These are phyloP conservation scores for Boletus rubroflammeus DNA, from an alignment of 768 basidiomycete species.

Conservation along the genomic window DNA sequence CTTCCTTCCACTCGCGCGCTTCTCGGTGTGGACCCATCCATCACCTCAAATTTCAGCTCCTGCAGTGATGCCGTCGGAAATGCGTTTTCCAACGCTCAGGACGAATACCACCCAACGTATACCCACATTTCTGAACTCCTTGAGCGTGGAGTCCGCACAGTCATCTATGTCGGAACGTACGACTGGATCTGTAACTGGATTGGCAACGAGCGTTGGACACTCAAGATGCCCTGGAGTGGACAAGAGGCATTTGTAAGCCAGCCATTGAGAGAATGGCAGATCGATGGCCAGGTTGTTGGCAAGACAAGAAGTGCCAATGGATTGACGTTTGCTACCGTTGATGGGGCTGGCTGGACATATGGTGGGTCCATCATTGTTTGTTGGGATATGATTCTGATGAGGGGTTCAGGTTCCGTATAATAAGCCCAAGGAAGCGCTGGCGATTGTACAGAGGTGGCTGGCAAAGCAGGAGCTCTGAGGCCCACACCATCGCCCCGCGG, in stretches of 20 bases:
- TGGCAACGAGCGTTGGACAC: slow-evolving; percentile 74
- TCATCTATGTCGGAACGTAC: slow-evolving; percentile 73
- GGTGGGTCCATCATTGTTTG: slow-evolving; percentile 36
- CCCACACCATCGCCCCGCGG: too few species aligned
- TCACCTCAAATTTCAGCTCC: slow-evolving; percentile 38
- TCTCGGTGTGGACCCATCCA: slow-evolving; percentile 59
- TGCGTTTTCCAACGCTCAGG: slow-evolving; percentile 47
- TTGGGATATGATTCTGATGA: slow-evolving; percentile 2
- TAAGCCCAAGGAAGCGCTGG: slow-evolving; percentile 53
- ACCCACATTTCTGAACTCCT: slow-evolving; percentile 49
- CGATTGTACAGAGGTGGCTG: slow-evolving; percentile 49
- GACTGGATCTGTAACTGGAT: slow-evolving; percentile 83
- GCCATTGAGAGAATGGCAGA: slow-evolving; percentile 56
- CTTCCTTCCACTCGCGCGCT: slow-evolving; percentile 46
- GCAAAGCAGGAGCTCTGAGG: slow-evolving; percentile 25
- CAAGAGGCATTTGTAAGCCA: slow-evolving; percentile 45
- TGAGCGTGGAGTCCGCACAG: slow-evolving; percentile 69
- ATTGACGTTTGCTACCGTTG: slow-evolving; percentile 65
- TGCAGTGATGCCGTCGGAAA: slow-evolving; percentile 41
- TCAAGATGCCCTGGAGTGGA: slow-evolving; percentile 71
- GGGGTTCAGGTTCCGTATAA: slow-evolving; percentile 53
- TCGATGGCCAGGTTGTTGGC: slow-evolving; percentile 47
- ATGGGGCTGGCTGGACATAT: slow-evolving; percentile 76
- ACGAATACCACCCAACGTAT: slow-evolving; percentile 32
- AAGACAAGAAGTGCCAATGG: slow-evolving; percentile 53